Evolutionary conservation across 257 asterid genomes (phyloP).

Genomic region (Gynochthodes officinalis): DNA sequence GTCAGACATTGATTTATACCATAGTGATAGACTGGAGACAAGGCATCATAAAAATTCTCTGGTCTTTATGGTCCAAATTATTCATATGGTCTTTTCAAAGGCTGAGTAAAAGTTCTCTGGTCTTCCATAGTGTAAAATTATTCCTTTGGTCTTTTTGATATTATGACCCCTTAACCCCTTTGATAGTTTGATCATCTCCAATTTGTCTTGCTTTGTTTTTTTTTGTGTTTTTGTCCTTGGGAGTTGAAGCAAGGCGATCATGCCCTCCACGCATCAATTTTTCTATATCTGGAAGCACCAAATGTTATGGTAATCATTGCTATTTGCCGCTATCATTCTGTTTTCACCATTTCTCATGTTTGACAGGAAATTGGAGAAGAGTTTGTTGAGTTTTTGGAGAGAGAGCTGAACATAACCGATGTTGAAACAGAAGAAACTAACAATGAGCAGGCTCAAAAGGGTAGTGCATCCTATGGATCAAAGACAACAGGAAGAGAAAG

Average conservation of each 20-base stretch:
- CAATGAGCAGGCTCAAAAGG: constrained; percentile 22
- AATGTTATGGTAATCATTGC: not conserved
- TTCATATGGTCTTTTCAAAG: not conserved
- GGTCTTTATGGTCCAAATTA: not conserved
- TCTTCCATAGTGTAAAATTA: not conserved
- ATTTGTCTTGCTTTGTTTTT: not conserved
- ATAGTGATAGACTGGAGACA: not conserved
- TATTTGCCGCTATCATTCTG: not conserved
- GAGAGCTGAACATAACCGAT: constrained; percentile 68
- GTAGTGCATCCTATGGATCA: constrained; percentile 26
- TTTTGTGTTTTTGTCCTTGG: not conserved
- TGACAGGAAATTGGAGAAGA: constrained; percentile 91
- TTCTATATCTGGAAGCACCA: not conserved
- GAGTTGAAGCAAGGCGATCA: not conserved
- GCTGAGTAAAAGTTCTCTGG: not conserved
- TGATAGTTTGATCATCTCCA: not conserved
- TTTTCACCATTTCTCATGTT: constrained; percentile 1
- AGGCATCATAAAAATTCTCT: not conserved
- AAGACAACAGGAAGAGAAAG: constrained; percentile 27
- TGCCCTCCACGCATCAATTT: too few relatives aligned
- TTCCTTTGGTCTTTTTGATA: not conserved
- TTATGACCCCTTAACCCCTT: not conserved
- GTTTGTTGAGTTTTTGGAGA: constrained; percentile 91
- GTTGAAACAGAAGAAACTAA: constrained; percentile 32
- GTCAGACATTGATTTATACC: not conserved